These are phyloP conservation scores for Gomphus bonarii DNA, from an alignment of 1,284 basidiomycete species.

Conservation along the genomic window DNA sequence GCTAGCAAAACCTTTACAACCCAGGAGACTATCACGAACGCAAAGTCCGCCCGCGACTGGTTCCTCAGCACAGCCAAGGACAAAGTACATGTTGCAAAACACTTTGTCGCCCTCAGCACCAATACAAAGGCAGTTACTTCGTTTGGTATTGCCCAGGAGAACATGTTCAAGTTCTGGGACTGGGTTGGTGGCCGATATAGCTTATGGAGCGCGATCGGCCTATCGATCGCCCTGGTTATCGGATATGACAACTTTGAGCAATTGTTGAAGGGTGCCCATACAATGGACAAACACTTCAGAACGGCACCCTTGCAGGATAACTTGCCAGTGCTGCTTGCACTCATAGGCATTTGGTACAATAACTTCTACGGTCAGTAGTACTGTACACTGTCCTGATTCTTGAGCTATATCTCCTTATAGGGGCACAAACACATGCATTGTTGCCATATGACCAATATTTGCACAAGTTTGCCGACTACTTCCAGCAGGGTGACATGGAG, in stretches of 20 bases:
- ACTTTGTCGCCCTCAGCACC: conserved; percentile 97
- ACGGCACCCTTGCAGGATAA: conserved; percentile 84
- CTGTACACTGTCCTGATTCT: conserved; percentile 16
- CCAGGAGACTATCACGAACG: conserved; percentile 99
- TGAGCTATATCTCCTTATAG: conserved; percentile 15
- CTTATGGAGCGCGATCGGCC: conserved; percentile 95
- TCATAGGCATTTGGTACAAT: conserved; percentile 98
- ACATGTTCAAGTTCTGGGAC: conserved; percentile 99
- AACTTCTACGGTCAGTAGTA: conserved; percentile 74
- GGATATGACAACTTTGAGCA: conserved; percentile 93
- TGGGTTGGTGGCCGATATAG: conserved; percentile 99
- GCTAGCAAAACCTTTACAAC: conserved; percentile 99
- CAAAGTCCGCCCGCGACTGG: conserved; percentile 89
- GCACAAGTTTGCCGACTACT: conserved; percentile 99
- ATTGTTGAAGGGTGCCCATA: conserved; percentile 87
- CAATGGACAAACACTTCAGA: conserved; percentile 96
- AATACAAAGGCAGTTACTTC: conserved; percentile 90
- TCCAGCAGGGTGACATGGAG: conserved; percentile 99
- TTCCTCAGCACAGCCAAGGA: conserved; percentile 82
- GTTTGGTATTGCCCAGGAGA: conserved; percentile 88
- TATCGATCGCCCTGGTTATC: conserved; percentile 88
- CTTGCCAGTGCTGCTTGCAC: conserved; percentile 83
- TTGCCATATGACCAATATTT: conserved; percentile 98
- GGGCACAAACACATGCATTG: conserved; percentile 89
- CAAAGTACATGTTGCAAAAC: conserved; percentile 91